phyloP scores from a whole-genome alignment of 2,329 filamentous ascomycete genomes.

The Diaporthe destruens region DNA sequence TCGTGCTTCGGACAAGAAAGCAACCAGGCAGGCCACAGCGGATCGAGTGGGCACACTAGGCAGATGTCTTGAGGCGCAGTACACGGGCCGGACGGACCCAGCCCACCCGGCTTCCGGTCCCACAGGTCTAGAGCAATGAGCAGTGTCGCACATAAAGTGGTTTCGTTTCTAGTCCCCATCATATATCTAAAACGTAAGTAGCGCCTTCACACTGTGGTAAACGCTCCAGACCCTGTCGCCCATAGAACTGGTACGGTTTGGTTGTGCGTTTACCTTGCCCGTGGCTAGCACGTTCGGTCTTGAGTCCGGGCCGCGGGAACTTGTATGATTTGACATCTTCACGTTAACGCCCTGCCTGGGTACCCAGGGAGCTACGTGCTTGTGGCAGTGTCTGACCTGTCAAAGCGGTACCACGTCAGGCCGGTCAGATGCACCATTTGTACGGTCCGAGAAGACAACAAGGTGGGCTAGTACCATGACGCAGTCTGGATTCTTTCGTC shows the following conservation, averaged over 20 bases:
- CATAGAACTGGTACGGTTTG: background rate
- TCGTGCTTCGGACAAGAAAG: background rate
- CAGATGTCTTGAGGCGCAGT: background rate
- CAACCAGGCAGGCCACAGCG: background rate
- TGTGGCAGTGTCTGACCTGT: background rate
- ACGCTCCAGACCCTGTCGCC: too few relatives aligned
- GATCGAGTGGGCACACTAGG: background rate
- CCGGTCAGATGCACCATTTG: background rate
- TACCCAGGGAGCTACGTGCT: background rate
- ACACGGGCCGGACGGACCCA: background rate
- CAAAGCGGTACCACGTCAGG: background rate
- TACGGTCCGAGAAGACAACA: background rate
- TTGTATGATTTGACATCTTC: constrained; percentile 14
- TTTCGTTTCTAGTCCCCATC: too few relatives aligned
- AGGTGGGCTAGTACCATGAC: background rate
- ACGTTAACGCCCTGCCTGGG: background rate
- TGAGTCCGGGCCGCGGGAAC: background rate
- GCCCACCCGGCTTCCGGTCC: constrained; percentile 21
- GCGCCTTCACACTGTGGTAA: too few relatives aligned
- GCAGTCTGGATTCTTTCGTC: background rate
- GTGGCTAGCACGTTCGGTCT: constrained; percentile 7
- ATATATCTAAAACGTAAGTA: too few relatives aligned
- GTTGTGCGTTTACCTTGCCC: constrained; percentile 1
- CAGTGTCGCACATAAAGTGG: background rate
- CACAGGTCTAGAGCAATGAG: background rate